These are phyloP conservation scores for Yamadazyma atmosphaerica DNA, from an alignment of 1,139 yeast species.

Conservation along the genomic window DNA sequence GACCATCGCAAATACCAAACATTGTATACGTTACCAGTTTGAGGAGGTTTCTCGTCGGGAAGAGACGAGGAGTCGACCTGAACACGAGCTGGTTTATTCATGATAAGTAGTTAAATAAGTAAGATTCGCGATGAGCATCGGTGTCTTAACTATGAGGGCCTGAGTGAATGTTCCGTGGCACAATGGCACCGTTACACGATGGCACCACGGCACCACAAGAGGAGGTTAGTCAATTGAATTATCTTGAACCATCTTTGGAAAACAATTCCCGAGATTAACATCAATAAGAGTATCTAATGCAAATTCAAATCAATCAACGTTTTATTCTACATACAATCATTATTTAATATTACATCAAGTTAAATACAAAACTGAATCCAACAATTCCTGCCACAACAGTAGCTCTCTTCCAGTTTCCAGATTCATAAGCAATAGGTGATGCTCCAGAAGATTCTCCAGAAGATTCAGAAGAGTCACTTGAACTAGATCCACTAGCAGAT, in stretches of 20 bases:
- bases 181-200: too few relatives aligned
- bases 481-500: constrained; percentile 10
- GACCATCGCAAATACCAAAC: constrained; percentile 91
- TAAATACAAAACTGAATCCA: constrained; percentile 38
- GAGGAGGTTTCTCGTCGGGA: constrained; percentile 70
- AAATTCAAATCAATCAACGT: neutral
- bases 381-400: constrained; percentile 38
- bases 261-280: too few relatives aligned
- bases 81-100: constrained; percentile 48
- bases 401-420: constrained; percentile 43
- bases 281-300: too few relatives aligned
- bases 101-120: neutral
- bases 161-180: too few relatives aligned
- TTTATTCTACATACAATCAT: constrained; percentile 1
- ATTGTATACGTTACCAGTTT: constrained; percentile 78
- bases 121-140: neutral
- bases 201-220: too few relatives aligned
- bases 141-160: too few relatives aligned
- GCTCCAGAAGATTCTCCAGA: constrained; percentile 17
- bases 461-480: constrained; percentile 14
- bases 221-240: too few relatives aligned
- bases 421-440: constrained; percentile 14
- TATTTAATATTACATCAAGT: constrained; percentile 24
- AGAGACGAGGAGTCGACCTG: constrained; percentile 72
- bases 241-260: too few relatives aligned